Percentiles rank a stretch among this genome's conserved stretches.
Evolutionary conservation across 2,329 filamentous ascomycete genomes (phyloP).

Genomic region (Alternaria alternata): DNA sequence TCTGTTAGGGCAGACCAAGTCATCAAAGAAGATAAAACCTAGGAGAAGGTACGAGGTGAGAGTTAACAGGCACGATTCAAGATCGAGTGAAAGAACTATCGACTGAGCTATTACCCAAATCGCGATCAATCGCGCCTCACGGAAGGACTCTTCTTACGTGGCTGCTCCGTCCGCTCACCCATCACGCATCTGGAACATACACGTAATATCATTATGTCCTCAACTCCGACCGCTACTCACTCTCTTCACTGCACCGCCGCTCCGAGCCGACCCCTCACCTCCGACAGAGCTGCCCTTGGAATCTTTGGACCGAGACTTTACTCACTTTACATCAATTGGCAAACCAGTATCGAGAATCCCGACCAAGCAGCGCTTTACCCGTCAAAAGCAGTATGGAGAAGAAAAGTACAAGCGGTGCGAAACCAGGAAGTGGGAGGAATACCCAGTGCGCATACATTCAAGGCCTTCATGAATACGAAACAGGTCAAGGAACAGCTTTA

Average conservation of each 20-base stretch:
- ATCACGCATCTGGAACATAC: background rate
- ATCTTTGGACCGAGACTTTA: constrained; percentile 1
- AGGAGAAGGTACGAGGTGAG: background rate
- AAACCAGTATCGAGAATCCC: background rate
- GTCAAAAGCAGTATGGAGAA: background rate
- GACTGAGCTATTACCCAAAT: background rate
- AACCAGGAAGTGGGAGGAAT: background rate
- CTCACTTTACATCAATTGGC: constrained; percentile 1
- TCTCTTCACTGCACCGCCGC: background rate
- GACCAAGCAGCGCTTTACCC: background rate
- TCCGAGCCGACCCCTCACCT: background rate
- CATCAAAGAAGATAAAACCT: background rate
- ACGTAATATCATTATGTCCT: background rate
- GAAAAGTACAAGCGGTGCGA: background rate
- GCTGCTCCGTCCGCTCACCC: background rate
- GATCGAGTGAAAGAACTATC: background rate
- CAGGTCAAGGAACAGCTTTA: background rate
- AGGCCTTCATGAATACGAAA: background rate
- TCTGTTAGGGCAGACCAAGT: background rate
- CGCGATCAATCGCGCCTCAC: background rate
- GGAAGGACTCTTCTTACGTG: background rate
- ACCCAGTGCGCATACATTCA: constrained; percentile 1
- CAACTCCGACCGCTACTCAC: background rate
- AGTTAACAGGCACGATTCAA: background rate
- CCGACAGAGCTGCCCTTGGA: background rate